Base-by-base conservation (phyloP, 129 eudicot species). In the Erigeron canadensis region DNA sequence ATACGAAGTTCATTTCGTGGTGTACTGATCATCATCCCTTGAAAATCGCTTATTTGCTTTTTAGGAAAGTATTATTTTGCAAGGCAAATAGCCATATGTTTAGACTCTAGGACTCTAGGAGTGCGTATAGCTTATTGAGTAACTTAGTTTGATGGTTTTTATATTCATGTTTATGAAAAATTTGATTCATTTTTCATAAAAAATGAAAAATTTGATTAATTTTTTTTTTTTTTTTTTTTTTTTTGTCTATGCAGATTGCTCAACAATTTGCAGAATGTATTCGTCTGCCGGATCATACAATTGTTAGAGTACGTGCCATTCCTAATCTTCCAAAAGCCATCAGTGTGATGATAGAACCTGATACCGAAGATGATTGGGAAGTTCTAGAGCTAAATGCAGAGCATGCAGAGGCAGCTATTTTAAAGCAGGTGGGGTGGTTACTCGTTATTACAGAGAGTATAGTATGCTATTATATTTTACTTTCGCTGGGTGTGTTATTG, bases 321-420 rank as follows among this genome's bases (percentile, higher is more conserved):
- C 78, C 87, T 61, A 87, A 83, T 88, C 65, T 90, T 74, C 89
- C 97, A 5, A 87, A 87, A 77, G 99, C 96, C 37, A 81, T 81
- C 53, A 74, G 87, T 18, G 97, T 95, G 70, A 86, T 88, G 4
- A 79, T 90, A 10, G 97, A 95, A 73, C 99, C 99, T 0, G 84
- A 82, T 42, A 87, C 96, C 0, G 99, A 90, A 81, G 97, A 95
- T 84, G 99, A 95, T 76, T 95, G 99, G 99, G 99, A 95, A 81
- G 87, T 95, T 79, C 80, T 95, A 71, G 99, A 95, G 86, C 89
- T 95, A 40, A 95, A 89, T 70, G 79, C 97, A 7, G 91, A 95
- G 67, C 82, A 74, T 68, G 99, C 99, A 42, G 97, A 95, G 75
- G 83, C 80, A 5, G 85, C 84, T 77, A 90, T 95, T 42, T 69